phyloP scores from a whole-genome alignment of 768 basidiomycete genomes.

The Rossbeevera mucosa region DNA sequence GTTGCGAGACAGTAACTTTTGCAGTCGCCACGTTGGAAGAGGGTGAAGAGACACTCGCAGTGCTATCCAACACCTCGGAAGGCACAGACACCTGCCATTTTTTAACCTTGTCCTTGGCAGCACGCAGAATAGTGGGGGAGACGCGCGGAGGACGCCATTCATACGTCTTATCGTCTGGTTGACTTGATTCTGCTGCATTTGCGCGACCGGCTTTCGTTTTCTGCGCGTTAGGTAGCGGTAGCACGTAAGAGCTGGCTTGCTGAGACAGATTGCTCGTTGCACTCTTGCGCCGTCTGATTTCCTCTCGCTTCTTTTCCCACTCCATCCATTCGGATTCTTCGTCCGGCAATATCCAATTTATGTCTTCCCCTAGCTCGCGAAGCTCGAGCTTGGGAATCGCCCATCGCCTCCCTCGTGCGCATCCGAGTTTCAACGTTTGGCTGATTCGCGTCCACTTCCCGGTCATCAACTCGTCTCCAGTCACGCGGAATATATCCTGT shows the following conservation, averaged over 20 bases:
- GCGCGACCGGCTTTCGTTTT: not conserved
- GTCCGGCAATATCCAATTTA: constrained; percentile 37
- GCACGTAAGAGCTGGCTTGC: not conserved
- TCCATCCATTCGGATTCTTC: constrained; percentile 48
- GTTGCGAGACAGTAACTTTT: constrained; percentile 3
- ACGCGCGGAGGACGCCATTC: constrained; percentile 8
- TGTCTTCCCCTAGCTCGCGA: constrained; percentile 19
- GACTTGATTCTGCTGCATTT: not conserved
- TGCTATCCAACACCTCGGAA: constrained; percentile 14
- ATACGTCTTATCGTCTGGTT: not conserved
- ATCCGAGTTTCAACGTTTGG: constrained; percentile 37
- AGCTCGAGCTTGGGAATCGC: constrained; percentile 23
- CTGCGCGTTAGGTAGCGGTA: constrained; percentile 4
- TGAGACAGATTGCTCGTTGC: constrained; percentile 13
- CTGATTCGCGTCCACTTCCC: constrained; percentile 46
- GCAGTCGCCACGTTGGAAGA: constrained; percentile 6
- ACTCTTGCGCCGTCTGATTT: constrained; percentile 13
- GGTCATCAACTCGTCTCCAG: constrained; percentile 37
- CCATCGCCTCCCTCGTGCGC: constrained; percentile 34
- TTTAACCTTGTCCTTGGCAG: constrained; percentile 34
- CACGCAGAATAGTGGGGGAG: constrained; percentile 24
- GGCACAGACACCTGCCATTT: constrained; percentile 33
- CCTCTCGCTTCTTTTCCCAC: constrained; percentile 37
- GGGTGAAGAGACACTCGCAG: not conserved
- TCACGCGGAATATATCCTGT: constrained; percentile 30